Percentiles rank a stretch among this genome's conserved stretches.
phyloP scores from a whole-genome alignment of 352 stramenopile species.

The Phytophthora palmivora region DNA sequence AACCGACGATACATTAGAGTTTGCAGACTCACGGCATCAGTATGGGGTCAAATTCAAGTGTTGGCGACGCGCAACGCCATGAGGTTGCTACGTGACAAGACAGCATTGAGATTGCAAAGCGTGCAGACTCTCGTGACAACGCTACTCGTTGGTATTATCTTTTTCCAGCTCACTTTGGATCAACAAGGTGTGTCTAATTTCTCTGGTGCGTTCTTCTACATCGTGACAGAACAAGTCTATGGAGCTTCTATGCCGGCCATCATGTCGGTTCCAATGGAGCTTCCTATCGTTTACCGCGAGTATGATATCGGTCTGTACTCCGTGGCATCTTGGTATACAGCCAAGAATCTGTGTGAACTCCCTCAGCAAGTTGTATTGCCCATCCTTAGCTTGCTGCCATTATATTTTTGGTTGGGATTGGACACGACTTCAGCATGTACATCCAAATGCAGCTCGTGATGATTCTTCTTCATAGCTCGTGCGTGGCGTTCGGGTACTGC shows the following conservation, averaged over 20 bases:
- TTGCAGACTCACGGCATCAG: conserved; percentile 36
- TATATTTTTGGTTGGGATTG: conserved; percentile 63
- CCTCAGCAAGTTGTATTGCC: conserved; percentile 55
- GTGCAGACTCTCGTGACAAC: conserved; percentile 51
- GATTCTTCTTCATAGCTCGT: conserved; percentile 47
- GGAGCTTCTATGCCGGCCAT: conserved; percentile 48
- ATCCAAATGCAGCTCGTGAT: conserved; percentile 52
- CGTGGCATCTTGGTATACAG: conserved; percentile 51
- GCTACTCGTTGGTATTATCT: conserved; percentile 56
- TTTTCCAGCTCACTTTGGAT: conserved; percentile 51
- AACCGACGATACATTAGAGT: conserved; percentile 6
- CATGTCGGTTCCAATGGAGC: conserved; percentile 51
- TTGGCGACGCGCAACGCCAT: conserved; percentile 51
- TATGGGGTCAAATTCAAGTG: conserved; percentile 48
- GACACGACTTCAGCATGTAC: conserved; percentile 45
- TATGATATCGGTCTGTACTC: conserved; percentile 56
- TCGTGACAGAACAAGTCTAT: conserved; percentile 60
- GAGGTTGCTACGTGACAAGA: conserved; percentile 52
- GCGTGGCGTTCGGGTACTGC: conserved; percentile 54
- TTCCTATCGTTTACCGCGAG: conserved; percentile 61
- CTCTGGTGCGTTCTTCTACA: conserved; percentile 63
- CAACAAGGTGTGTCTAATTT: conserved; percentile 61
- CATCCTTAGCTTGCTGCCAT: conserved; percentile 46
- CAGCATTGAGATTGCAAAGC: conserved; percentile 39
- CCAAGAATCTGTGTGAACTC: conserved; percentile 68